A percentile compares a stretch with the other conserved stretches of the same genome.
phyloP scores from a whole-genome alignment of 108 stramenopile species.

The Asterionellopsis glacialis region DNA sequence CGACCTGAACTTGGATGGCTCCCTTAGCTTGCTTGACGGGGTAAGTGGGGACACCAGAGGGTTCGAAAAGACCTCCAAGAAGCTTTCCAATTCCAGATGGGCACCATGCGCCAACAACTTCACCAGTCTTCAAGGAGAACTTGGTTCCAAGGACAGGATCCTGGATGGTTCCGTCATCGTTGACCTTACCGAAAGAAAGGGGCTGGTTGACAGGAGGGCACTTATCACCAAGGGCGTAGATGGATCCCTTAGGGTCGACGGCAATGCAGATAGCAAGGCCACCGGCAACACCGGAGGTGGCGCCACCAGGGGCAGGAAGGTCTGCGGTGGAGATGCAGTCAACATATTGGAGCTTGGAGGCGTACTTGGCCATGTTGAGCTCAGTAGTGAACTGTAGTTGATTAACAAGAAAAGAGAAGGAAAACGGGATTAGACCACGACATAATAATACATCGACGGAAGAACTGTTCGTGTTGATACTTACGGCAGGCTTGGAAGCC shows the following conservation, averaged over 20 bases:
- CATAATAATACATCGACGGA: not conserved
- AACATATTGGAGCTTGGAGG: constrained; percentile 71
- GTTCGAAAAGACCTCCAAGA: constrained; percentile 92
- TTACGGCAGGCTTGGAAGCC: constrained; percentile 32
- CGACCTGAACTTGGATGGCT: constrained; percentile 90
- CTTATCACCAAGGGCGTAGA: constrained; percentile 94
- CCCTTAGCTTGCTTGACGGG: constrained; percentile 86
- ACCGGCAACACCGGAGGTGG: constrained; percentile 90
- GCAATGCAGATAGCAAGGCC: constrained; percentile 96
- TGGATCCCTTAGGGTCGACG: constrained; percentile 88
- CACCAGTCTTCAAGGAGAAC: constrained; percentile 92
- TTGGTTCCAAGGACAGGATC: constrained; percentile 94
- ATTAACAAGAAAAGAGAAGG: constrained; percentile 3
- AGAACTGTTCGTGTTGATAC: constrained; percentile 6
- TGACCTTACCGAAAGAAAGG: constrained; percentile 89
- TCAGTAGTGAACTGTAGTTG: constrained; percentile 37
- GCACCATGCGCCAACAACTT: constrained; percentile 89
- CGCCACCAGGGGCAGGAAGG: constrained; percentile 81
- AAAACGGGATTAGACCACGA: not conserved
- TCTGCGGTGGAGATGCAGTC: constrained; percentile 80
- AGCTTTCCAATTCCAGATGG: constrained; percentile 89
- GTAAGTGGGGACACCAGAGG: constrained; percentile 89
- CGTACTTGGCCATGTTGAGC: constrained; percentile 42
- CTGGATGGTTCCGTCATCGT: constrained; percentile 71
- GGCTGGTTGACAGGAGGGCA: constrained; percentile 96